Conservation (phyloP, 352 stramenopile species). For the Phytophthora gonapodyides region DNA sequence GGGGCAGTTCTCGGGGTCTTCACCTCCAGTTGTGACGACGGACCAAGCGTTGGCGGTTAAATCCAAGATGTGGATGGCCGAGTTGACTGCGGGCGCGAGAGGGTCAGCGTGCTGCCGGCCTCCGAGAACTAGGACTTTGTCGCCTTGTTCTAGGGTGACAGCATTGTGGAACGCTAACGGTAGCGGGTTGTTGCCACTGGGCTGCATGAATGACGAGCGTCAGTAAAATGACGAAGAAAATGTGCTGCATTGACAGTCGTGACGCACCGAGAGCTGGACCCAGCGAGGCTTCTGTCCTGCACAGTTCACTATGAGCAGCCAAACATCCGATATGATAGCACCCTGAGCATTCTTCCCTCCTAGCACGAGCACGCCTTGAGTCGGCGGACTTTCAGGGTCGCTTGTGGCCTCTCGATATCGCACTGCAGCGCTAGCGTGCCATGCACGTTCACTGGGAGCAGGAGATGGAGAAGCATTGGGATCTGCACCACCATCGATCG, state of each 20-base stretch:
- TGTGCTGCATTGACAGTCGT: neutral
- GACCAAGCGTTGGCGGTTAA: conserved; percentile 53
- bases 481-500: conserved; percentile 17
- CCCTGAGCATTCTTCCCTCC: conserved; percentile 47
- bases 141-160: conserved; percentile 38
- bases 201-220: conserved; percentile 26
- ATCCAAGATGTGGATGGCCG: conserved; percentile 55
- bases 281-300: conserved; percentile 33
- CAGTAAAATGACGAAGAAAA: neutral
- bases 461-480: conserved; percentile 12
- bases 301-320: conserved; percentile 43
- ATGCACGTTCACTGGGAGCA: conserved; percentile 38
- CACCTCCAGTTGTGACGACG: conserved; percentile 20
- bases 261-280: conserved; percentile 44
- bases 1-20: conserved; percentile 1
- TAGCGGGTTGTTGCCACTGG: conserved; percentile 52
- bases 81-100: conserved; percentile 30
- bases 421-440: conserved; percentile 46
- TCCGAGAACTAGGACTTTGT: conserved; percentile 55
- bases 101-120: conserved; percentile 31
- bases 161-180: conserved; percentile 57
- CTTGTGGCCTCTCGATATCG: conserved; percentile 22
- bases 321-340: conserved; percentile 48
- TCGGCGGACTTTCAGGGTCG: conserved; percentile 12
- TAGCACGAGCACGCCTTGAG: conserved; percentile 49